A percentile compares a stretch with the other conserved stretches of the same genome.
Evolutionary conservation across 192 early-diverging fungal genomes (phyloP).

Genomic region (Gaertneriomyces sp.): DNA sequence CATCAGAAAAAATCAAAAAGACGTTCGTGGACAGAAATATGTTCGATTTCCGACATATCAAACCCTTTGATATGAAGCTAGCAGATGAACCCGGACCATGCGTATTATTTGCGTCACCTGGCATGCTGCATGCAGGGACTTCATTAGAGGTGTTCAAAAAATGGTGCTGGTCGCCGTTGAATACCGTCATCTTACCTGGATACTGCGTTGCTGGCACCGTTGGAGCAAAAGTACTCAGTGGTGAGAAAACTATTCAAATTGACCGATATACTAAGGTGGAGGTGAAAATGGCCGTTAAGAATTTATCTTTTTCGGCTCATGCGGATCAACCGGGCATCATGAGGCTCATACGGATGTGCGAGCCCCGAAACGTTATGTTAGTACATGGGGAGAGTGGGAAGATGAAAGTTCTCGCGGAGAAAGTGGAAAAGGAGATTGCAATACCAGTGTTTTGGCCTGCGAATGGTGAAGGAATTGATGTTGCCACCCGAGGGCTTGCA

Average conservation of each 20-base stretch:
- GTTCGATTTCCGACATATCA: constrained; percentile 96
- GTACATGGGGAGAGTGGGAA: constrained; percentile 92
- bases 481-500: not conserved
- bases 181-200: constrained; percentile 97
- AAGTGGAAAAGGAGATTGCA: constrained; percentile 78
- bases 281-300: constrained; percentile 89
- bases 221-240: constrained; percentile 86
- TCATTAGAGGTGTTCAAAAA: constrained; percentile 93
- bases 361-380: constrained; percentile 79
- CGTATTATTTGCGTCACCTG: constrained; percentile 95
- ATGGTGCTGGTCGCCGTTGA: constrained; percentile 87
- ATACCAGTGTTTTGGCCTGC: constrained; percentile 84
- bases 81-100: constrained; percentile 80
- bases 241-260: constrained; percentile 79
- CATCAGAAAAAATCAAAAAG: constrained; percentile 93
- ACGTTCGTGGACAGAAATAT: constrained; percentile 89
- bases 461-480: constrained; percentile 69
- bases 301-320: constrained; percentile 95
- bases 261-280: constrained; percentile 65
- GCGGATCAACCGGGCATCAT: constrained; percentile 98
- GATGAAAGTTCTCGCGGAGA: constrained; percentile 79
- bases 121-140: constrained; percentile 96
- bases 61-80: constrained; percentile 68
- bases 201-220: constrained; percentile 97
- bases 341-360: constrained; percentile 86